Conservation (phyloP, 1,139 yeast genomes). For the Martiniozyma asiatica region DNA sequence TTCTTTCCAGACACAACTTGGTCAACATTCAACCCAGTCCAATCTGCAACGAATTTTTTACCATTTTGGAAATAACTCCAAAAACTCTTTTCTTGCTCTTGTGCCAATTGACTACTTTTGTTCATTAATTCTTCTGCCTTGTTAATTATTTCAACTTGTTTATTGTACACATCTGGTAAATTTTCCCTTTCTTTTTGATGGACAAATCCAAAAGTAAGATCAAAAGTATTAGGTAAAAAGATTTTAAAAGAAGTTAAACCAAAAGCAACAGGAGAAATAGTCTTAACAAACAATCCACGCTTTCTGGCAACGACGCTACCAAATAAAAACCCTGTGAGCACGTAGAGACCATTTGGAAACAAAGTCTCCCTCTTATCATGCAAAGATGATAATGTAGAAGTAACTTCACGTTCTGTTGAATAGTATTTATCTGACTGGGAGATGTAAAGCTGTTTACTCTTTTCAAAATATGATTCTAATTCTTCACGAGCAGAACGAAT, state of each 20-base stretch:
- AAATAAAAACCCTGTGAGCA: constrained; percentile 61
- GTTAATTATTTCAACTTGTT: constrained; percentile 40
- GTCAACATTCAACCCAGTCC: constrained; percentile 59
- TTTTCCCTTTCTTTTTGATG: constrained; percentile 57
- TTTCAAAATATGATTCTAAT: constrained; percentile 18
- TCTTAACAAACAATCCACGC: constrained; percentile 46
- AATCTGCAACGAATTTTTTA: constrained; percentile 39
- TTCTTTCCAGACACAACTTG: constrained; percentile 50
- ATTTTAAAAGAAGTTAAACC: constrained; percentile 63
- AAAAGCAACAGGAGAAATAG: constrained; percentile 49
- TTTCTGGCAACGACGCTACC: constrained; percentile 77
- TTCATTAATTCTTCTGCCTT: constrained; percentile 37
- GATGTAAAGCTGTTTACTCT: constrained; percentile 28
- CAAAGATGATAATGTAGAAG: constrained; percentile 54
- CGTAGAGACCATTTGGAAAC: constrained; percentile 64
- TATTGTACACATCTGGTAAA: constrained; percentile 56
- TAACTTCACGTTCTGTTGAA: constrained; percentile 52
- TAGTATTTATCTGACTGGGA: constrained; percentile 26
- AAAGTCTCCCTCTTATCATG: constrained; percentile 66
- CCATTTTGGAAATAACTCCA: constrained; percentile 30
- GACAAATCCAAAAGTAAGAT: constrained; percentile 47
- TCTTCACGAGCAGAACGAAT: constrained; percentile 37
- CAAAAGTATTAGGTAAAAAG: constrained; percentile 69
- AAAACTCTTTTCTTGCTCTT: constrained; percentile 25
- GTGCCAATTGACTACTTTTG: constrained; percentile 32